These are phyloP conservation scores for Cucumis melo DNA, from an alignment of 306 rosid species.

Conservation along the genomic window DNA sequence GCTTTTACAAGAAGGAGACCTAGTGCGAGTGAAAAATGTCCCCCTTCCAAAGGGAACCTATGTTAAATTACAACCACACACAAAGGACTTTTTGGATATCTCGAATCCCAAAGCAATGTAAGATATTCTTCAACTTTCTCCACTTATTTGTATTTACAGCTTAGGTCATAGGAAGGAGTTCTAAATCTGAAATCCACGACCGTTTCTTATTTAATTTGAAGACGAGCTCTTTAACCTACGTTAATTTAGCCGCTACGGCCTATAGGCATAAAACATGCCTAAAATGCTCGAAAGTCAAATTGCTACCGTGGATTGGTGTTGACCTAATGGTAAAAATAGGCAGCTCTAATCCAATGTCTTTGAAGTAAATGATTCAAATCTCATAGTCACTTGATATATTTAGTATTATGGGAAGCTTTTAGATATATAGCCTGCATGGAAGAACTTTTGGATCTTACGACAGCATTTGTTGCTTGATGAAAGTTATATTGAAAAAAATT, in stretches of 20 bases:
- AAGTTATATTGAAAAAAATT: not conserved
- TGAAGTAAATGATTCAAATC: not conserved
- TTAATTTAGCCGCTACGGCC: not conserved
- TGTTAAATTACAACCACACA: slow-evolving; percentile 96
- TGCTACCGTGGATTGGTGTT: not conserved
- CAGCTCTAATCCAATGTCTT: not conserved
- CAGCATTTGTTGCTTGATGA: not conserved
- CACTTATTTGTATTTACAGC: not conserved
- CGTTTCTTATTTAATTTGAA: not conserved
- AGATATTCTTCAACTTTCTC: slow-evolving; percentile 18
- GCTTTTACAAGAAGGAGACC: slow-evolving; percentile 90
- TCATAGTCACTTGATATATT: not conserved
- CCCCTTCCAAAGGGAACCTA: slow-evolving; percentile 95
- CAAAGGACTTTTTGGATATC: slow-evolving; percentile 87
- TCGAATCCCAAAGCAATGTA: slow-evolving; percentile 98
- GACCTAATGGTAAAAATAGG: not conserved
- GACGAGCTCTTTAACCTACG: not conserved
- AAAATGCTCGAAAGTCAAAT: not conserved
- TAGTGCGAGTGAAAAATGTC: slow-evolving; percentile 74
- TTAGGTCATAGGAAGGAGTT: not conserved
- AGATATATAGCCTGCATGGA: not conserved
- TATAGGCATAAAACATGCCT: not conserved
- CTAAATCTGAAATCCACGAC: not conserved
- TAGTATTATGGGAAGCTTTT: not conserved
- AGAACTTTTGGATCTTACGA: not conserved